Base-by-base conservation (phyloP, 1,284 basidiomycete species). In the Ustilago shanxiensis region DNA sequence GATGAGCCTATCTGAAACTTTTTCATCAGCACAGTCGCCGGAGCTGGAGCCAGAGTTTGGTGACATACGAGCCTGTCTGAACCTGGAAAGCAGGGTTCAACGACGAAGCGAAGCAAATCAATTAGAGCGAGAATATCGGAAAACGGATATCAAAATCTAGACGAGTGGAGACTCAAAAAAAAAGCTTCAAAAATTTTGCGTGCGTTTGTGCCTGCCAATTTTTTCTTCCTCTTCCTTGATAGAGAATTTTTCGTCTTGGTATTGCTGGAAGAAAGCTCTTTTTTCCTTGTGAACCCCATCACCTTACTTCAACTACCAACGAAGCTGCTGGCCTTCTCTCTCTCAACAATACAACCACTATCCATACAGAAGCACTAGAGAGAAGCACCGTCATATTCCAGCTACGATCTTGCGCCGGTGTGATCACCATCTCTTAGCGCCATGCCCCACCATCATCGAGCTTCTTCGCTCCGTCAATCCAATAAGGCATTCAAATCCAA, bases 401-500 rank as follows among this genome's bases (percentile, higher is more conserved):
- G n/a, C n/a, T n/a, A n/a, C n/a, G n/a, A n/a, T n/a, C n/a, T n/a
- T n/a, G n/a, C n/a, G n/a, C n/a, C n/a, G n/a, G n/a, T n/a, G n/a
- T n/a, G n/a, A 33, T 6, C 31, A 33, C 31, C 5, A 33, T 33
- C 31, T 5, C 31, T 33, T 33, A 33, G 31, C 31, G 31, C 10
- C 9, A 77, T 79, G 77, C 66, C 77, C 28, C 81, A 83, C 35
- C 81, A 83, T 28, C 81, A 83, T 49, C 69, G 81, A 28, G 66
- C 75, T 56, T 77, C 81, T 31, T 54, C 72, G 24, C 68, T 85
- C 53, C 80, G 80, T 70, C 84, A 85, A 63, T 60, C 67, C 60
- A 84, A 85, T 75, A 85, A 85, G 66, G 45, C 68, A 31, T 85
- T 85, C 82, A 84, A 84, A 73, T 82, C 83, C 24, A 77, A 79